A percentile compares a stretch with the other conserved stretches of the same genome.
Evolutionary conservation across 2,329 filamentous ascomycete species (phyloP).

Genomic region (Penicillium sp.): DNA sequence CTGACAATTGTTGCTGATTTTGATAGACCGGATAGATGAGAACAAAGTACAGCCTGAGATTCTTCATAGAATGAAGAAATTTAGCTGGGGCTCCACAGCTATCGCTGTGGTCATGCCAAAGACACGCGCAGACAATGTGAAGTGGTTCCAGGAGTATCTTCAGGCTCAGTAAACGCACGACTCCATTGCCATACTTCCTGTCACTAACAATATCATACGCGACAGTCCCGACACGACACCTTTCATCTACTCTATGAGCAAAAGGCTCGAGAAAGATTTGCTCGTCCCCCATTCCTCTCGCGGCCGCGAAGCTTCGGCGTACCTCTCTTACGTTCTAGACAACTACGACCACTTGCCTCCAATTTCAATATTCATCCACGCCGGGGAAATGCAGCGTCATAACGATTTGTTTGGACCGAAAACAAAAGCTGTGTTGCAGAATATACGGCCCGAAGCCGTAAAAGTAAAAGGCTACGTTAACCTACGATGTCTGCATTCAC

Average conservation of each 20-base stretch:
- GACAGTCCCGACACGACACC: conserved; percentile 9
- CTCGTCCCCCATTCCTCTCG: conserved; percentile 29
- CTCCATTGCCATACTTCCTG: neutral
- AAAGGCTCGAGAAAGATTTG: conserved; percentile 13
- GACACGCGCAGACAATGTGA: conserved; percentile 2
- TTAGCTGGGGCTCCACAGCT: neutral
- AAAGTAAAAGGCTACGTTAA: conserved; percentile 36
- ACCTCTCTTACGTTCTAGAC: conserved; percentile 63
- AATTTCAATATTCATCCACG: conserved; percentile 60
- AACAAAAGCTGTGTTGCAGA: conserved; percentile 22
- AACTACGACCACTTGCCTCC: conserved; percentile 61
- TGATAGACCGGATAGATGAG: neutral
- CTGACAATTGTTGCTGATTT: too few relatives aligned
- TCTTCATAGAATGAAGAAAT: neutral
- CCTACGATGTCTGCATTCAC: conserved; percentile 34
- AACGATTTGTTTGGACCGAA: conserved; percentile 25
- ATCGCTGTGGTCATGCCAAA: conserved; percentile 1
- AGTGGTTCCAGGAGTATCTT: conserved; percentile 3
- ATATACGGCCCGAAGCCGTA: conserved; percentile 32
- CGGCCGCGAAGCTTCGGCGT: conserved; percentile 63
- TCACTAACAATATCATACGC: neutral
- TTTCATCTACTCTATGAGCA: conserved; percentile 24
- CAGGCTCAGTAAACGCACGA: neutral
- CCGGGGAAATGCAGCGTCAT: conserved; percentile 26
- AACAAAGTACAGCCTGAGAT: neutral